Evolutionary conservation across 345 rosid species (phyloP).

Genomic region (Cardamine occulta): DNA sequence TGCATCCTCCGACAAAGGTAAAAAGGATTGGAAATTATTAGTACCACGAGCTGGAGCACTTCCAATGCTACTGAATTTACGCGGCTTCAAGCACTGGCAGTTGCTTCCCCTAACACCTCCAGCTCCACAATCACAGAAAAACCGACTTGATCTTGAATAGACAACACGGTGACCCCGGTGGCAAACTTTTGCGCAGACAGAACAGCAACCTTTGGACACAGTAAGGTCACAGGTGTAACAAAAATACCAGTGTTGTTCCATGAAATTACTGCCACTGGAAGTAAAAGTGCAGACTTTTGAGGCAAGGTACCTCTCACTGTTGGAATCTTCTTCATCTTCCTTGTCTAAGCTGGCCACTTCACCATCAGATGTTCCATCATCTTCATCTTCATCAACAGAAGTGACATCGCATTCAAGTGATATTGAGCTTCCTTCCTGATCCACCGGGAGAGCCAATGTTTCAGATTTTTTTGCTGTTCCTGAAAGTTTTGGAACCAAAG

Average conservation of each 20-base stretch:
- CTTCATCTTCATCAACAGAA: slow-evolving; percentile 97
- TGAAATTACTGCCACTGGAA: slow-evolving; percentile 97
- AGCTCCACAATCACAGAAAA: slow-evolving; percentile 99
- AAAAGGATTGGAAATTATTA: slow-evolving; percentile 68
- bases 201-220: slow-evolving; percentile 96
- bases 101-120: slow-evolving; percentile 98
- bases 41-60: slow-evolving; percentile 55
- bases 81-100: slow-evolving; percentile 97
- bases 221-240: slow-evolving; percentile 99
- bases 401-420: slow-evolving; percentile 92
- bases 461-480: slow-evolving; percentile 78
- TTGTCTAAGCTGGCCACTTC: slow-evolving; percentile 96
- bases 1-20: slow-evolving; percentile 78
- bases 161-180: slow-evolving; percentile 99
- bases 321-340: slow-evolving; percentile 92
- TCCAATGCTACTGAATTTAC: slow-evolving; percentile 76
- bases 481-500: slow-evolving; percentile 57
- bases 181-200: slow-evolving; percentile 98
- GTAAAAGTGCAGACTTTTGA: slow-evolving; percentile 97
- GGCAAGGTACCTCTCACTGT: slow-evolving; percentile 88
- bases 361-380: slow-evolving; percentile 99
- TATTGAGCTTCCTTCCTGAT: slow-evolving; percentile 73
- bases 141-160: slow-evolving; percentile 94
- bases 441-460: slow-evolving; percentile 62
- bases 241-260: slow-evolving; percentile 99